Evolutionary conservation across 441 rosid genomes (phyloP).

Genomic region (Euphorbia schlechtendalii): DNA sequence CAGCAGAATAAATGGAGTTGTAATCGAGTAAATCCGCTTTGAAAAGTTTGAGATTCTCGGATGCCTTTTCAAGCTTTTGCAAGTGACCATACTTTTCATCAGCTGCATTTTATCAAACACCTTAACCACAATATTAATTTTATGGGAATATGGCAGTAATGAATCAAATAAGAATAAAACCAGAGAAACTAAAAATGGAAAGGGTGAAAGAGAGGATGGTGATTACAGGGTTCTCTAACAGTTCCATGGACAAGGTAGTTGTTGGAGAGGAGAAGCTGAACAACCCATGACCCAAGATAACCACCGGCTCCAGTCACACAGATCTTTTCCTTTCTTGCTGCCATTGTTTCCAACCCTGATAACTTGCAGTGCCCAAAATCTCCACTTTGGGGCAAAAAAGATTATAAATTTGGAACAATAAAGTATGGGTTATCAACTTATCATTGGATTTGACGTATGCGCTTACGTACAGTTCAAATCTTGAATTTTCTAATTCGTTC

Average conservation of each 20-base stretch:
- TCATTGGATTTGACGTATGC: too few species aligned
- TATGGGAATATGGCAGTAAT: too few species aligned
- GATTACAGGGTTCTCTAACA: conserved; percentile 35
- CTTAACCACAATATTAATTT: not conserved
- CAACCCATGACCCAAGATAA: conserved; percentile 29
- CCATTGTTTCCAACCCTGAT: conserved; percentile 1
- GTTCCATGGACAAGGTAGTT: conserved; percentile 44
- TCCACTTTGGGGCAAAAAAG: not conserved
- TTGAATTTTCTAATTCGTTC: too few species aligned
- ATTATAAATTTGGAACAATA: too few species aligned
- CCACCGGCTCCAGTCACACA: conserved; percentile 54
- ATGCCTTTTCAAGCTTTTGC: conserved; percentile 48
- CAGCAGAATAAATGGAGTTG: conserved; percentile 35
- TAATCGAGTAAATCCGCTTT: conserved; percentile 59
- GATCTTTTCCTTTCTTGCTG: conserved; percentile 24
- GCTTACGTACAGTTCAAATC: too few species aligned
- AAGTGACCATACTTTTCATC: conserved; percentile 45
- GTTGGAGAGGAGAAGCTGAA: conserved; percentile 38
- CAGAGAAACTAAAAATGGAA: too few species aligned
- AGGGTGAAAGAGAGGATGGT: not conserved
- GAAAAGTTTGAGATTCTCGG: conserved; percentile 55
- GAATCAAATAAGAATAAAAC: too few species aligned
- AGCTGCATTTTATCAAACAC: conserved; percentile 23
- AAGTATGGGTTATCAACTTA: too few species aligned
- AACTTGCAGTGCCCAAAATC: too few species aligned